Evolutionary conservation across 345 rosid genomes (phyloP), one percentile per base, ranked within the genome.

Genomic region (Cardamine chenopodiifolia): DNA sequence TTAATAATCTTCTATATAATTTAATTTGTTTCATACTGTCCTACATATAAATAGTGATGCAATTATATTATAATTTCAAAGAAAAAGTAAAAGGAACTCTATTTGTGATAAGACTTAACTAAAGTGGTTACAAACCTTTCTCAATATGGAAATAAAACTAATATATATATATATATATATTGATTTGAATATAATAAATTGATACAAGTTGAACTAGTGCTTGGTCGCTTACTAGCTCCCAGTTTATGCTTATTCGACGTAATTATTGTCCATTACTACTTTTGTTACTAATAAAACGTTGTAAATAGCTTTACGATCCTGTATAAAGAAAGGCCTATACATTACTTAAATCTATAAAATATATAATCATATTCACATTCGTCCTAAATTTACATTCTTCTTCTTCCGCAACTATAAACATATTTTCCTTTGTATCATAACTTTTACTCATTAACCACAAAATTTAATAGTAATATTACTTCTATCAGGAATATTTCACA

Each of bases 181-280:
- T n/a, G 44, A 52, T 61, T 53, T 28, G 7, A 40, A 32, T 35
- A 55, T 25, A 32, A 44, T 53, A 32, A 8, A 68, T 22, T 53
- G 20, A 62, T 48, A 69, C 28, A 56, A 68, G 62, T 60, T 42
- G 61, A 29, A 52, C 45, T 69, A 50, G 57, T 60, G 79, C 45
- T 68, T 35, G 63, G 4, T 42, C 49, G 74, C 65, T 69, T 76
- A 68, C 79, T 69, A 61, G 79, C n/a, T n/a, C n/a, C n/a, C n/a
- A n/a, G n/a, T n/a, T n/a, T n/a, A n/a, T n/a, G n/a, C 74, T 70
- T 62, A 54, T 70, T 76, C 60, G 50, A 70, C 75, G 59, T 54
- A 57, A 62, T 61, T 61, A 62, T 61, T 32, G 42, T 44, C 35
- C 71, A 14, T 69, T 61, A 4, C 44, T 68, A 70, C 11, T 62